Evolutionary conservation across 164 flowering plant species (phyloP).

Genomic region (Kingdonia uniflora): DNA sequence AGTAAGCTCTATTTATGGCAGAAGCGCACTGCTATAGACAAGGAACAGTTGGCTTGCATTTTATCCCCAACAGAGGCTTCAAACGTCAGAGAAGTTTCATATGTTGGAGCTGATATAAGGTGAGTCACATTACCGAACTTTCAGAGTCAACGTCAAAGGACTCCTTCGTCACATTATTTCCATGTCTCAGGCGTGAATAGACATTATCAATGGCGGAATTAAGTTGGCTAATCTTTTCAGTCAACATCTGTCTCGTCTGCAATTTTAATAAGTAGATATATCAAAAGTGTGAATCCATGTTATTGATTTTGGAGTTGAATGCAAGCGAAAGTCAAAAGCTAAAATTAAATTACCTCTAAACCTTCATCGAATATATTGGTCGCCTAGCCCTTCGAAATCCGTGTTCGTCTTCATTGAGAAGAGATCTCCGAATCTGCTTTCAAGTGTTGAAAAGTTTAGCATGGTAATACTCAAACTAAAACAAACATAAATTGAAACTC

Average conservation of each 20-base stretch:
- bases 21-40: too few species aligned
- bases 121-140: not conserved
- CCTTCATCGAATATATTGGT: constrained; percentile 84
- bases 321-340: constrained; percentile 1
- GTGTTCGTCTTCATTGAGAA: constrained; percentile 81
- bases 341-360: constrained; percentile 44
- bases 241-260: constrained; percentile 75
- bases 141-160: constrained; percentile 50
- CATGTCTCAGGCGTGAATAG: constrained; percentile 71
- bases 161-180: constrained; percentile 31
- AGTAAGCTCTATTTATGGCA: too few species aligned
- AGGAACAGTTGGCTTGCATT: too few species aligned
- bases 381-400: constrained; percentile 67
- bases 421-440: constrained; percentile 66
- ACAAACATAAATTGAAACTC: not conserved
- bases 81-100: too few species aligned
- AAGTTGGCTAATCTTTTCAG: constrained; percentile 68
- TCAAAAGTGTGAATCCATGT: not conserved
- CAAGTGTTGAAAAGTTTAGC: not conserved
- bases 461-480: constrained; percentile 4
- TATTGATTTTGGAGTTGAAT: not conserved
- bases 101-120: too few species aligned
- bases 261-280: constrained; percentile 6
- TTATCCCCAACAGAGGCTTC: too few species aligned
- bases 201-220: constrained; percentile 88